phyloP scores from a whole-genome alignment of 1,284 basidiomycete genomes.

The Cutaneotrichosporon sp. region DNA sequence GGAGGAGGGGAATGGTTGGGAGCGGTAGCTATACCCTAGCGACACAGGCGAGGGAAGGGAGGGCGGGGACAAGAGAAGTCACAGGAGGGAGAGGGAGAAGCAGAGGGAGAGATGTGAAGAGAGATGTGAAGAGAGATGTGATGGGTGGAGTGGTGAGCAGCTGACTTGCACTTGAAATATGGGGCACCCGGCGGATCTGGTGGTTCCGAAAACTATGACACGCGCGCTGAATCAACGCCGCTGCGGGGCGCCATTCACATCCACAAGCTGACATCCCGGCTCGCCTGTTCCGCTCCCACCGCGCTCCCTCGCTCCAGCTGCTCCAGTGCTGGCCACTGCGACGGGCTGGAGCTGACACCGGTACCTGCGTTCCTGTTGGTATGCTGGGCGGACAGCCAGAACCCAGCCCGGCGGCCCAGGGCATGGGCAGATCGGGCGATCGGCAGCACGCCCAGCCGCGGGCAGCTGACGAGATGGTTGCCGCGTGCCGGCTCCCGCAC shows the following conservation, averaged over 20 bases:
- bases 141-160: neutral
- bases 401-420: no score
- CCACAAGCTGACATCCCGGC: neutral
- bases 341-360: no score
- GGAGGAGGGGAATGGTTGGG: neutral
- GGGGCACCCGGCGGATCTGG: constrained; percentile 3
- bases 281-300: no score
- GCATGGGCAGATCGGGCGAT: no score
- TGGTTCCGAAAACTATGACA: neutral
- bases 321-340: no score
- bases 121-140: neutral
- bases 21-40: neutral
- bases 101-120: neutral
- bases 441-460: no score
- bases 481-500: no score
- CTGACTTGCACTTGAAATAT: neutral
- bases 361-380: no score
- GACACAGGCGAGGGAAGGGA: neutral
- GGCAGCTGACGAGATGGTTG: no score
- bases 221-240: neutral
- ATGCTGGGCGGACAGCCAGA: no score
- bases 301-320: no score
- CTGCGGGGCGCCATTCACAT: neutral
- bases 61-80: neutral
- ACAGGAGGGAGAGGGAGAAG: no score